Evolutionary conservation across 2,329 filamentous ascomycete genomes (phyloP).

Genomic region (Fusarium ambrosium): DNA sequence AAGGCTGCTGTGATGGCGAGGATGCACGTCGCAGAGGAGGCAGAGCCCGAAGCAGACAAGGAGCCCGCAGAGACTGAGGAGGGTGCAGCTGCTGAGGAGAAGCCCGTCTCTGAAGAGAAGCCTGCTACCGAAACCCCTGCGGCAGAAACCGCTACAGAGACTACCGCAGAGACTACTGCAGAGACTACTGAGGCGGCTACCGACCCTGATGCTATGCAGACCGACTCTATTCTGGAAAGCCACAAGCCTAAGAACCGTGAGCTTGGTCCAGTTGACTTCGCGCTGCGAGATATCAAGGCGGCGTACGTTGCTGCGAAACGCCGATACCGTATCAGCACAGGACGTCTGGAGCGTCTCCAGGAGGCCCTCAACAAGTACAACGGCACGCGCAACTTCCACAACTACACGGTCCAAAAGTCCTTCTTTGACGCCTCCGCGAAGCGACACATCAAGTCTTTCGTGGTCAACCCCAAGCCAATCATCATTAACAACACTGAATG

Average conservation of each 20-base stretch:
- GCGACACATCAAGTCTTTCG: constrained; percentile 92
- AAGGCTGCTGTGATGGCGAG: constrained; percentile 73
- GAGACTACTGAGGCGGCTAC: constrained; percentile 37
- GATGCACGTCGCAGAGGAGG: constrained; percentile 62
- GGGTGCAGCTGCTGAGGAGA: constrained; percentile 36
- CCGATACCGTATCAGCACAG: constrained; percentile 81
- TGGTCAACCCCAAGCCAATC: constrained; percentile 80
- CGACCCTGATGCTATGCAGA: constrained; percentile 38
- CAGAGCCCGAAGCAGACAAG: constrained; percentile 45
- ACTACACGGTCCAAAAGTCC: constrained; percentile 94
- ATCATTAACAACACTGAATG: constrained; percentile 94
- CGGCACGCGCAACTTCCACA: constrained; percentile 94
- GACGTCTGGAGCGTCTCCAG: constrained; percentile 81
- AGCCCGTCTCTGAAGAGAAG: constrained; percentile 43
- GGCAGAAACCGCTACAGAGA: constrained; percentile 29
- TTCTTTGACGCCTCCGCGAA: constrained; percentile 86
- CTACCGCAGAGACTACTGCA: constrained; percentile 34
- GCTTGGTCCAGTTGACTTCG: constrained; percentile 69
- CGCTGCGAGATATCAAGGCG: constrained; percentile 80
- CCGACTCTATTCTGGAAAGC: constrained; percentile 46
- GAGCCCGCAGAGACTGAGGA: constrained; percentile 31
- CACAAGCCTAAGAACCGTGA: constrained; percentile 58
- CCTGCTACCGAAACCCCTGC: constrained; percentile 35
- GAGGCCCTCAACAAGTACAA: constrained; percentile 79
- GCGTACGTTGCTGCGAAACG: constrained; percentile 88